Percentiles rank a stretch among this genome's conserved stretches.
Evolutionary conservation across 371 early-diverging fungal genomes (phyloP).

Genomic region (Apophysomyces sp.): DNA sequence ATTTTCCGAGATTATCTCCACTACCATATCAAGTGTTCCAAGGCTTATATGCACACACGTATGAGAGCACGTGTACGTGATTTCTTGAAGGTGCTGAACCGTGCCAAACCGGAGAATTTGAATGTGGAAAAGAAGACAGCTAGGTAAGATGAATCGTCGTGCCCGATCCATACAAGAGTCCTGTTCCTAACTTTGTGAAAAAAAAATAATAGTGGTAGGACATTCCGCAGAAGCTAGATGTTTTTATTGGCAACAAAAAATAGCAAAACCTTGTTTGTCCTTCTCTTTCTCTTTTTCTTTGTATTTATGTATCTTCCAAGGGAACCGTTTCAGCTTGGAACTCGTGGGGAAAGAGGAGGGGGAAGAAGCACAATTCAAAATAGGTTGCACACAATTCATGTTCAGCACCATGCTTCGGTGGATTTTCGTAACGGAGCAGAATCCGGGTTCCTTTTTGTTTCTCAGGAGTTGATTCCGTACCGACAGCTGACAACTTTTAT

Average conservation of each 20-base stretch:
- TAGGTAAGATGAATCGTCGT: conserved; percentile 39
- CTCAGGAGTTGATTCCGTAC: background rate
- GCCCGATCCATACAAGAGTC: background rate
- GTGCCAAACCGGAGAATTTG: conserved; percentile 91
- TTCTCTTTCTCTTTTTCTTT: background rate
- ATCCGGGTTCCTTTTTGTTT: conserved; percentile 1
- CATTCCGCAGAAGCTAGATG: conserved; percentile 30
- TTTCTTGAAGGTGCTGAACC: conserved; percentile 96
- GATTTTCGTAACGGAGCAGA: background rate
- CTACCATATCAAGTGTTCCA: conserved; percentile 98
- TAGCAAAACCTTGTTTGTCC: background rate
- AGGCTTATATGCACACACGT: conserved; percentile 98
- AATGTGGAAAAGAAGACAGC: conserved; percentile 88
- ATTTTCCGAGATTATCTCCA: conserved; percentile 98
- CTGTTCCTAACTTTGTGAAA: background rate
- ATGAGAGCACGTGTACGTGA: conserved; percentile 95
- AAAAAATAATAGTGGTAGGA: conserved; percentile 24
- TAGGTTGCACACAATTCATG: background rate
- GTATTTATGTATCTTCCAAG: background rate
- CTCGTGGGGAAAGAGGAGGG: background rate
- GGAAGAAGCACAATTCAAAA: background rate
- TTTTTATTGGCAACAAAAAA: background rate
- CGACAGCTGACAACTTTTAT: background rate
- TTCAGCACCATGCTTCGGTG: background rate
- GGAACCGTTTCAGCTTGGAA: background rate